A percentile compares a stretch with the other conserved stretches of the same genome.
These are phyloP conservation scores for Nigrospora sphaerica DNA, from an alignment of 2,329 filamentous ascomycete genomes.

Conservation along the genomic window DNA sequence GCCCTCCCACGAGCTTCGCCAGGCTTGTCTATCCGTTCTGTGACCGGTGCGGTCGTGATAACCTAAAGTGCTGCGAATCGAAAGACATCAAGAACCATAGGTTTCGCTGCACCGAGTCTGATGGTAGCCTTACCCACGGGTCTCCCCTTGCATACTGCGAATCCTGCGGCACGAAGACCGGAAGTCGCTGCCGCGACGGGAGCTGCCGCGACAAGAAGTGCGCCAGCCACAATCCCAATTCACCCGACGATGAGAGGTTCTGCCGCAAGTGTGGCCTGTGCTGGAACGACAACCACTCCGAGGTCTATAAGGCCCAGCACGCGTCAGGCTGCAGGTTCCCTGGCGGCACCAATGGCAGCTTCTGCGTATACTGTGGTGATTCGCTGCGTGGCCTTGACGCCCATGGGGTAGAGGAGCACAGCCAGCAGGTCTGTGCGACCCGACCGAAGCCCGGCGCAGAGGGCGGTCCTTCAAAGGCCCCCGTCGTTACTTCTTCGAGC, in stretches of 20 bases:
- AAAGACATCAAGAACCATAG: constrained; percentile 2
- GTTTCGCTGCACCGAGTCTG: neutral
- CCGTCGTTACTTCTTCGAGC: too few species aligned
- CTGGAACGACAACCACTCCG: neutral
- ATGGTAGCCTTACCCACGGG: neutral
- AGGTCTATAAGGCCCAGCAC: too few species aligned
- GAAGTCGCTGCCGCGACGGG: neutral
- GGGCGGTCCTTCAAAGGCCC: too few species aligned
- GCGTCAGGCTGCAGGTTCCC: too few species aligned
- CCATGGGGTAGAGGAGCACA: too few species aligned
- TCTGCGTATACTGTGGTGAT: constrained; percentile 3
- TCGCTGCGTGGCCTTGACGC: neutral
- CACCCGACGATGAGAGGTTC: neutral
- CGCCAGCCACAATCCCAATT: neutral
- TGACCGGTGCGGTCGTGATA: constrained; percentile 2
- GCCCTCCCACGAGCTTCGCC: neutral
- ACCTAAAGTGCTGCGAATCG: neutral
- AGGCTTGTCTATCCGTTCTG: neutral
- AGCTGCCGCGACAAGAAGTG: neutral
- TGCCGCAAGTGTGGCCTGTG: neutral
- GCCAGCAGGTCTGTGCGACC: neutral
- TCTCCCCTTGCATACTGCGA: neutral
- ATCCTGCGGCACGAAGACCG: neutral
- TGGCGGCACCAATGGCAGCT: neutral
- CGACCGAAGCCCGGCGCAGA: too few species aligned